phyloP scores from a whole-genome alignment of 306 rosid genomes.

The Begonia masoniana region DNA sequence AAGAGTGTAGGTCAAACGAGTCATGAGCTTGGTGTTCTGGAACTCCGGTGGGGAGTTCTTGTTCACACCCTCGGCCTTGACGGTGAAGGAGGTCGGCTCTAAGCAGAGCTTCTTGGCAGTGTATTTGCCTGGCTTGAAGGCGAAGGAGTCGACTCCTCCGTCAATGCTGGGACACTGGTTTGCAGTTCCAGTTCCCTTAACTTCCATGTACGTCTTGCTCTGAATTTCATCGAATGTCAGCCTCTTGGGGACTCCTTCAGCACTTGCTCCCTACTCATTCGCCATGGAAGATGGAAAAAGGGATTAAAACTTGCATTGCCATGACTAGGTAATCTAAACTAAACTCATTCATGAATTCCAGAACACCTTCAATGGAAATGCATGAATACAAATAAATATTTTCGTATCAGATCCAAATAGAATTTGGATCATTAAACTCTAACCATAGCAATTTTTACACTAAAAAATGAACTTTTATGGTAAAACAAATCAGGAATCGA shows the following conservation, averaged over 20 bases:
- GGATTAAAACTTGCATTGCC: too few species aligned
- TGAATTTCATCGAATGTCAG: constrained; percentile 88
- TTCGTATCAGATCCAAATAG: too few species aligned
- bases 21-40: constrained; percentile 98
- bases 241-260: constrained; percentile 79
- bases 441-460: too few species aligned
- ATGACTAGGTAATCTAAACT: too few species aligned
- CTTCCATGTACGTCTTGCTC: constrained; percentile 90
- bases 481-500: too few species aligned
- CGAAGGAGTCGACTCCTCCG: constrained; percentile 63
- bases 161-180: constrained; percentile 95
- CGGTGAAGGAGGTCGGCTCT: constrained; percentile 94
- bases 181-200: constrained; percentile 85
- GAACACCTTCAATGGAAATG: too few species aligned
- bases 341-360: too few species aligned
- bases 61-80: constrained; percentile 75
- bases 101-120: constrained; percentile 62
- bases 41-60: constrained; percentile 75
- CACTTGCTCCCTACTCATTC: constrained; percentile 64
- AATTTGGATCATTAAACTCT: too few species aligned
- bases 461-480: too few species aligned
- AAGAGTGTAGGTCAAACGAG: constrained; percentile 88
- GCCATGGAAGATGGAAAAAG: background rate
- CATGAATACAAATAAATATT: too few species aligned
- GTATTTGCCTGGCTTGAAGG: constrained; percentile 83